Conservation (phyloP, 2,329 filamentous ascomycete species). For the Colletotrichum navitas region DNA sequence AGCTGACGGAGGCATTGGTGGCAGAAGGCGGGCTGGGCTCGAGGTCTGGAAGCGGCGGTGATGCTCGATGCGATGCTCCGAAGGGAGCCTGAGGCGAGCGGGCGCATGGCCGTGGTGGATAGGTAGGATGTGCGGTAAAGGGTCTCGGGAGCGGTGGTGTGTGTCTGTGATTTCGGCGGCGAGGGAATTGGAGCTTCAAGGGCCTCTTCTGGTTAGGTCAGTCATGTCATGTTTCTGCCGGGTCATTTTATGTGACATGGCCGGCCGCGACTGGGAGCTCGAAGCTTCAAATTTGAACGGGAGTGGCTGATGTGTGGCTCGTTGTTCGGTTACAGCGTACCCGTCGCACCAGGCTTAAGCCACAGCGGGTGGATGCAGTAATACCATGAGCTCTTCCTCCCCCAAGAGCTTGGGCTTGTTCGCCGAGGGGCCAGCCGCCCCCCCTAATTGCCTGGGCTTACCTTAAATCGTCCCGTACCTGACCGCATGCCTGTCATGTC, state of each 20-base stretch:
- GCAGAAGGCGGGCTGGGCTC: conserved; percentile 52
- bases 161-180: not conserved
- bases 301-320: conserved; percentile 31
- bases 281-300: conserved; percentile 26
- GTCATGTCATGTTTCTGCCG: conserved; percentile 21
- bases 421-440: conserved; percentile 20
- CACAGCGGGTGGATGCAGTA: conserved; percentile 18
- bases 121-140: not conserved
- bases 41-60: not conserved
- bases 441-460: conserved; percentile 32
- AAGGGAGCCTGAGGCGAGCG: conserved; percentile 19
- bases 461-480: conserved; percentile 17
- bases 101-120: conserved; percentile 22
- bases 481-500: conserved; percentile 32
- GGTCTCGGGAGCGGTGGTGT: not conserved
- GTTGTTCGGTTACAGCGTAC: not conserved
- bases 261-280: conserved; percentile 19
- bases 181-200: not conserved
- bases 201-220: conserved; percentile 8
- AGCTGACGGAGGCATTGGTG: conserved; percentile 64
- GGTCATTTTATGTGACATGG: conserved; percentile 16
- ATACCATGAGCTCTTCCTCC: conserved; percentile 18
- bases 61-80: conserved; percentile 26
- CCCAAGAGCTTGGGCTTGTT: conserved; percentile 2
- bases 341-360: conserved; percentile 10